phyloP scores from a whole-genome alignment of 306 rosid species.

The Dryas alaskensis region DNA sequence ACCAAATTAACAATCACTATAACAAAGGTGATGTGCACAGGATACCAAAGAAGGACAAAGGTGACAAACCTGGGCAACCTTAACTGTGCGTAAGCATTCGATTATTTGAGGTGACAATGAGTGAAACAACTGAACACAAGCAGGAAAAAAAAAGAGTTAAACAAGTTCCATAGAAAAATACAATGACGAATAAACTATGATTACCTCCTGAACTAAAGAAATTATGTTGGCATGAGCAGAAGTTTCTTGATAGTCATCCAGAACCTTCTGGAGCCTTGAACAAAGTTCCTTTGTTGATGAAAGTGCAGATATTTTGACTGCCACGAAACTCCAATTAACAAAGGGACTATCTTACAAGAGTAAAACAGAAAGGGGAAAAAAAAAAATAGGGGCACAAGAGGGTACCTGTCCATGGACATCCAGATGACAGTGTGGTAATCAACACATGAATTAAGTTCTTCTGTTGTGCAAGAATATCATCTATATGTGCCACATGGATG shows the following conservation, averaged over 20 bases:
- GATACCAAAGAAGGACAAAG: slow-evolving; percentile 15
- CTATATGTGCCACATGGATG: slow-evolving; percentile 65
- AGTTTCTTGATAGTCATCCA: slow-evolving; percentile 43
- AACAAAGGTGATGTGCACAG: slow-evolving; percentile 6
- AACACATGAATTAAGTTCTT: slow-evolving; percentile 58
- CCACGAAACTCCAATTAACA: slow-evolving; percentile 22
- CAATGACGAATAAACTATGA: slow-evolving; percentile 10
- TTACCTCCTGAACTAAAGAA: slow-evolving; percentile 70
- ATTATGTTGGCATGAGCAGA: slow-evolving; percentile 34
- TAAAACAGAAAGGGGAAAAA: slow-evolving; percentile 5
- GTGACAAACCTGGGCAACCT: slow-evolving; percentile 79
- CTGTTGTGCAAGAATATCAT: slow-evolving; percentile 66
- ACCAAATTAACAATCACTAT: background rate
- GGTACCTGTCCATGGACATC: slow-evolving; percentile 86
- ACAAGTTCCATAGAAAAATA: slow-evolving; percentile 25
- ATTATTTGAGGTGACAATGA: slow-evolving; percentile 58
- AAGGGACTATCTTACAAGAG: slow-evolving; percentile 14
- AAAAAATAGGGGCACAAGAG: slow-evolving; percentile 16
- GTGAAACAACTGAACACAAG: slow-evolving; percentile 57
- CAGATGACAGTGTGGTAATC: slow-evolving; percentile 49
- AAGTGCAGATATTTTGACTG: slow-evolving; percentile 84
- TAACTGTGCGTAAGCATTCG: slow-evolving; percentile 69
- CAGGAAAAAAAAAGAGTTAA: background rate
- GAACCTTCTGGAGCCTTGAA: slow-evolving; percentile 50
- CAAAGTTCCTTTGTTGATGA: slow-evolving; percentile 68